These are phyloP conservation scores for Phytophthora gonapodyides DNA, from an alignment of 352 stramenopile species.

Conservation along the genomic window DNA sequence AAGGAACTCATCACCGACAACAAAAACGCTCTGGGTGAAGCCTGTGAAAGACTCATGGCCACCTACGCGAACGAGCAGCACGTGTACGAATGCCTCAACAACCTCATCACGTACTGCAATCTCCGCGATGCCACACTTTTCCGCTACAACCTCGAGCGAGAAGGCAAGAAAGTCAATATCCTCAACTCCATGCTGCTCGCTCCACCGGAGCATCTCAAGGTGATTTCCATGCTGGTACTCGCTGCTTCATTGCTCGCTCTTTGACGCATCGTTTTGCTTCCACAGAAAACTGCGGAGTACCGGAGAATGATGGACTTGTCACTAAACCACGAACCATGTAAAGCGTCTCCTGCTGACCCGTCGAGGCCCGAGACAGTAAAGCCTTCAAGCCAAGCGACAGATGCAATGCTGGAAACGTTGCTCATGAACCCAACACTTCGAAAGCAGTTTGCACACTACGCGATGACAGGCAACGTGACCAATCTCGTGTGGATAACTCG, in stretches of 20 bases:
- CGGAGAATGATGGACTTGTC: conserved; percentile 49
- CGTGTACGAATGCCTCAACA: conserved; percentile 70
- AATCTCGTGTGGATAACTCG: conserved; percentile 70
- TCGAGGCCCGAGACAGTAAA: conserved; percentile 4
- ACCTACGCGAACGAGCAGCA: conserved; percentile 76
- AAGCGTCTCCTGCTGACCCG: conserved; percentile 1
- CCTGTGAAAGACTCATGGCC: conserved; percentile 67
- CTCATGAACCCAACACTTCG: conserved; percentile 62
- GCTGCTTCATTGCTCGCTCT: background rate
- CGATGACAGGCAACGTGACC: conserved; percentile 60
- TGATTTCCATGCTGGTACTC: conserved; percentile 13
- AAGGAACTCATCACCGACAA: conserved; percentile 60
- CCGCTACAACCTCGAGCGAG: conserved; percentile 59
- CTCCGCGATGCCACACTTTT: conserved; percentile 49
- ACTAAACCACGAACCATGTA: conserved; percentile 26
- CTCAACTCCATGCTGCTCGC: conserved; percentile 58
- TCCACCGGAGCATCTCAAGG: conserved; percentile 51
- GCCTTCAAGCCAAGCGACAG: conserved; percentile 12
- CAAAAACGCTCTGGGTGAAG: conserved; percentile 45
- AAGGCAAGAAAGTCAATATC: conserved; percentile 62
- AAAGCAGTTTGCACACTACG: conserved; percentile 71
- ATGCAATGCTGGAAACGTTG: conserved; percentile 32
- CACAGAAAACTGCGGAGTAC: conserved; percentile 43
- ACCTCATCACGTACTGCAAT: conserved; percentile 60
- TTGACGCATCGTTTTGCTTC: background rate